phyloP scores from a whole-genome alignment of 345 rosid genomes.

The Eucalyptus albens region DNA sequence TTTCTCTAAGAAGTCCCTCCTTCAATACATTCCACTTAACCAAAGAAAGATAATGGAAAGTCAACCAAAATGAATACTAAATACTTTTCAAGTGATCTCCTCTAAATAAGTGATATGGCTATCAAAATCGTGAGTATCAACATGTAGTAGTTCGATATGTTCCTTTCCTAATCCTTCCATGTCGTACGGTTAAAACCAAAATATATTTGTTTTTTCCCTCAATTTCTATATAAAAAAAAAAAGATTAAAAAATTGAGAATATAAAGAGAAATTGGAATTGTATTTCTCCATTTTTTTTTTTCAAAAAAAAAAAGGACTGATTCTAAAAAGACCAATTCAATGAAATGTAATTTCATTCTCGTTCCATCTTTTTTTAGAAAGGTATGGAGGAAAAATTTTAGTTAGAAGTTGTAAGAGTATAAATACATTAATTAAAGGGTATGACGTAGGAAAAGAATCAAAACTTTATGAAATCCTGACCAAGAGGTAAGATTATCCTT shows the following conservation, averaged over 20 bases:
- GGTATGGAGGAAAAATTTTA: not conserved
- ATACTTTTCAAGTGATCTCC: too few relatives aligned
- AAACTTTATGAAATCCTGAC: not conserved
- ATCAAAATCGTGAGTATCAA: too few relatives aligned
- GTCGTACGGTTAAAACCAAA: too few relatives aligned
- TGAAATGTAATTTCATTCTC: not conserved
- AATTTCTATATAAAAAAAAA: too few relatives aligned
- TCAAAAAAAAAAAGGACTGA: too few relatives aligned
- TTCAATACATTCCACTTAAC: too few relatives aligned
- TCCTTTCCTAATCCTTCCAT: too few relatives aligned
- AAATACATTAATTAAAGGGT: not conserved
- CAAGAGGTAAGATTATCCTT: not conserved
- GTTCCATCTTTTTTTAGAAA: not conserved
- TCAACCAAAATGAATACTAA: too few relatives aligned
- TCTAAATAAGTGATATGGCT: too few relatives aligned
- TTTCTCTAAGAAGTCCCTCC: not conserved
- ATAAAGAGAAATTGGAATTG: not conserved
- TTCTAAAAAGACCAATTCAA: not conserved
- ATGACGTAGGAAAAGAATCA: not conserved
- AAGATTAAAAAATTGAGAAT: not conserved
- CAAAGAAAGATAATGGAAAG: too few relatives aligned
- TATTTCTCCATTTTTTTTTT: not conserved
- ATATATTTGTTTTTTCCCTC: not conserved
- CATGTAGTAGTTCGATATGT: too few relatives aligned
- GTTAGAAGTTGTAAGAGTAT: not conserved